phyloP scores from a whole-genome alignment of 768 basidiomycete genomes.

The Tylopilus rubrobrunneus region DNA sequence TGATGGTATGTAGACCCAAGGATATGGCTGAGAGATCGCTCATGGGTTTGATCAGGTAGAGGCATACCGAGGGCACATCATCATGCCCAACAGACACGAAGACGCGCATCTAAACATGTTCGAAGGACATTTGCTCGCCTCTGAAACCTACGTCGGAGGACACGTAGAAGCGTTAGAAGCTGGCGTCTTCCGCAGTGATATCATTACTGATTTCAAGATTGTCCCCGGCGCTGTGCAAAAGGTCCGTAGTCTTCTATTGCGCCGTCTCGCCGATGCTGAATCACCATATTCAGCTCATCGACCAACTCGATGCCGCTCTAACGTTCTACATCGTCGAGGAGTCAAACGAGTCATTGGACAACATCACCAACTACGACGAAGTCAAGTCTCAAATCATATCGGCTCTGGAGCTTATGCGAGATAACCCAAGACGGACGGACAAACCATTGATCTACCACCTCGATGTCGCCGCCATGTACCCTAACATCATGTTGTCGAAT shows the following conservation, averaged over 20 bases:
- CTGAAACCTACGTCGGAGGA: slow-evolving; percentile 98
- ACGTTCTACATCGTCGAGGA: slow-evolving; percentile 87
- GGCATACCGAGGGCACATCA: slow-evolving; percentile 85
- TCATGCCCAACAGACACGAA: slow-evolving; percentile 98
- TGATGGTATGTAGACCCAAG: slow-evolving; percentile 68
- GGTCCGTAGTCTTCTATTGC: slow-evolving; percentile 38
- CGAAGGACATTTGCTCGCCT: slow-evolving; percentile 93
- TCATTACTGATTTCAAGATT: slow-evolving; percentile 91
- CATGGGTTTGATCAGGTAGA: slow-evolving; percentile 66
- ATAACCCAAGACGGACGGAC: slow-evolving; percentile 84
- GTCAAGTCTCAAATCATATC: slow-evolving; percentile 75
- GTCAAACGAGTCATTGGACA: slow-evolving; percentile 69
- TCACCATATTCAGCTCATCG: slow-evolving; percentile 63
- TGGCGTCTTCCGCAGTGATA: slow-evolving; percentile 96
- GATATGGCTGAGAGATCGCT: not conserved
- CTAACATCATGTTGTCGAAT: slow-evolving; percentile 99
- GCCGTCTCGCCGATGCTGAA: not conserved
- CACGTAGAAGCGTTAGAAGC: slow-evolving; percentile 99
- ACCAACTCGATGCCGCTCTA: slow-evolving; percentile 90
- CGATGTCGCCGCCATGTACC: slow-evolving; percentile 99
- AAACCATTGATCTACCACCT: slow-evolving; percentile 97
- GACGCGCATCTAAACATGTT: slow-evolving; percentile 89
- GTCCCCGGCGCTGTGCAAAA: slow-evolving; percentile 82
- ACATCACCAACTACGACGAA: slow-evolving; percentile 93
- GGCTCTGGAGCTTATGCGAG: slow-evolving; percentile 84